Conservation (phyloP, 768 basidiomycete species). For the Tulasnella sp. region DNA sequence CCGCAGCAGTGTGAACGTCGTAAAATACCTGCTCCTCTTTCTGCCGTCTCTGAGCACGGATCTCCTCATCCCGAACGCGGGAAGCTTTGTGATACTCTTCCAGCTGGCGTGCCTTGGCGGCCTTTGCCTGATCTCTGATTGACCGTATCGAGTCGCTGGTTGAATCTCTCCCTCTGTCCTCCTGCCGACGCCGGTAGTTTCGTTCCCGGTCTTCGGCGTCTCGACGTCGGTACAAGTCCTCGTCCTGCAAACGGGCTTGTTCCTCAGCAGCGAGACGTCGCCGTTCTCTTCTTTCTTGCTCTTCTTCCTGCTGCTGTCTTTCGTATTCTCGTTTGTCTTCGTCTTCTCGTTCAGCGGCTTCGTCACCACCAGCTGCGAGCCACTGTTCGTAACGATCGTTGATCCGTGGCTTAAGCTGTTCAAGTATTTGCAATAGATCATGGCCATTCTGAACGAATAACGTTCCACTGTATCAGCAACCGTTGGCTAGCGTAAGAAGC, state of each 20-base stretch:
- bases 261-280: conserved; percentile 49
- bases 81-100: conserved; percentile 1
- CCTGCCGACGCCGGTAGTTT: conserved; percentile 1
- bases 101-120: not conserved
- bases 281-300: conserved; percentile 40
- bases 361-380: conserved; percentile 28
- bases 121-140: not conserved
- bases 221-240: conserved; percentile 1
- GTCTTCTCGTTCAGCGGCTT: conserved; percentile 25
- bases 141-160: not conserved
- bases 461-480: not conserved
- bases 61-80: not conserved
- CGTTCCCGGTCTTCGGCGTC: conserved; percentile 12
- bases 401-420: conserved; percentile 45
- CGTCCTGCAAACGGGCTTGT: conserved; percentile 21
- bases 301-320: conserved; percentile 34
- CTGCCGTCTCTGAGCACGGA: not conserved
- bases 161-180: not conserved
- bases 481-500: not conserved
- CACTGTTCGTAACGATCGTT: conserved; percentile 9
- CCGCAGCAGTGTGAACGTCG: conserved; percentile 1
- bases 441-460: conserved; percentile 49
- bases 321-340: conserved; percentile 27
- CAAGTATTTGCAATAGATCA: conserved; percentile 54
- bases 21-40: conserved; percentile 2